These are phyloP conservation scores for Haplosporangium gracile DNA, from an alignment of 192 early-diverging fungal species.

Conservation along the genomic window DNA sequence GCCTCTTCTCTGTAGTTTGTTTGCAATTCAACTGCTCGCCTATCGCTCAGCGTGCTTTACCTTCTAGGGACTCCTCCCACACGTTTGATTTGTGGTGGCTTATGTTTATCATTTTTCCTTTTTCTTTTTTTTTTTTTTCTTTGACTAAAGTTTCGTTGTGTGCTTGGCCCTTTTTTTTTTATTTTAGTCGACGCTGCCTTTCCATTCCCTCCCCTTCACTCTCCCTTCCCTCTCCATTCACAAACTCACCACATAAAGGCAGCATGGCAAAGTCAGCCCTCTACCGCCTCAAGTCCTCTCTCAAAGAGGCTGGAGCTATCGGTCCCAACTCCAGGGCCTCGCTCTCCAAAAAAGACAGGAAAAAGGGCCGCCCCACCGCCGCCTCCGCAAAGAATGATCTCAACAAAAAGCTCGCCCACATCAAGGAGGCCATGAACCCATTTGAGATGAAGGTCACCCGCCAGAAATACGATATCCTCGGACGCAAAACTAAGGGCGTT, in stretches of 20 bases:
- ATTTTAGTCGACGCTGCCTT: not conserved
- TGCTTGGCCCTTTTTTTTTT: not conserved
- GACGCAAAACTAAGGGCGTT: constrained; percentile 86
- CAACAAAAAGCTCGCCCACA: constrained; percentile 57
- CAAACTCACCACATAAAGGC: not conserved
- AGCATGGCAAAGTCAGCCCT: constrained; percentile 76
- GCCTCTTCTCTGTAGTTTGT: no score
- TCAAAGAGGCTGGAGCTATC: constrained; percentile 85
- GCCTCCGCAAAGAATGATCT: constrained; percentile 67
- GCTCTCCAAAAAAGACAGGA: constrained; percentile 73
- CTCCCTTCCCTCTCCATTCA: not conserved
- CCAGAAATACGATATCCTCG: constrained; percentile 87
- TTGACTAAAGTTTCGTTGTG: not conserved
- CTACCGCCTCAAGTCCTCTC: constrained; percentile 82
- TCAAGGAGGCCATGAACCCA: constrained; percentile 78
- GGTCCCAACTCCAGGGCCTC: constrained; percentile 73
- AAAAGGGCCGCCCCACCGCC: constrained; percentile 65
- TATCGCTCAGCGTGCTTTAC: not conserved
- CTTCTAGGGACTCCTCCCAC: not conserved
- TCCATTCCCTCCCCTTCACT: not conserved
- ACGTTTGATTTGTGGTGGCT: constrained; percentile 5
- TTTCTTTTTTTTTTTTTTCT: constrained; percentile 30
- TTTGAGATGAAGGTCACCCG: constrained; percentile 90
- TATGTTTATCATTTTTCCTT: constrained; percentile 5
- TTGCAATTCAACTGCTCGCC: no score